phyloP scores from a whole-genome alignment of 2,329 filamentous ascomycete genomes.

The Calonectria pauciramosa region DNA sequence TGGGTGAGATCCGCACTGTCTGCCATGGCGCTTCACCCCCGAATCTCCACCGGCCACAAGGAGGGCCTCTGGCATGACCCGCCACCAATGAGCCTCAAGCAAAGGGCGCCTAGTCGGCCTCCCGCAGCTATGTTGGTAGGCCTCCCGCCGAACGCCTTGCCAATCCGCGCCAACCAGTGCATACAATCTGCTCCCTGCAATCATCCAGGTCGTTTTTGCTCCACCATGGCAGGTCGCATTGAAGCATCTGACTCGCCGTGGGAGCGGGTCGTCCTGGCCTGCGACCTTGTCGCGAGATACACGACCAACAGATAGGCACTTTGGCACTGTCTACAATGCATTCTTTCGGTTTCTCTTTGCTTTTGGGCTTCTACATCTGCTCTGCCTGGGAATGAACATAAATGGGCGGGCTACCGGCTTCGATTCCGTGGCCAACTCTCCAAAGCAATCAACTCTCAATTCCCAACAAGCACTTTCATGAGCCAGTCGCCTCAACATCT shows the following conservation, averaged over 20 bases:
- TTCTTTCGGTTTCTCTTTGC: neutral
- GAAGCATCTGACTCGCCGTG: neutral
- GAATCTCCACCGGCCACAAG: neutral
- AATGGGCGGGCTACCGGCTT: constrained; percentile 24
- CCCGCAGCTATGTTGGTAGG: constrained; percentile 14
- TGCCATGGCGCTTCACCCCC: neutral
- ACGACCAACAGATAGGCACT: neutral
- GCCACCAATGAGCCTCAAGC: constrained; percentile 12
- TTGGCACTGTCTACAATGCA: neutral
- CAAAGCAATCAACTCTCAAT: constrained; percentile 11
- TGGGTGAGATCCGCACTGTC: neutral
- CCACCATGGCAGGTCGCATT: neutral
- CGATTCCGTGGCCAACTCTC: neutral
- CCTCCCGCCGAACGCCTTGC: constrained; percentile 1
- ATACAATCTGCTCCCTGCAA: neutral
- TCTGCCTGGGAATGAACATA: constrained; percentile 22
- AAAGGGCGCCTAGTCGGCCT: neutral
- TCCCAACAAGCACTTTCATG: constrained; percentile 26
- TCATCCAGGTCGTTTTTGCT: neutral
- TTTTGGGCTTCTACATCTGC: neutral
- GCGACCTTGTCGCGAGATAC: neutral
- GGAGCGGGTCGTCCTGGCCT: neutral
- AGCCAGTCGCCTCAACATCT: constrained; percentile 10
- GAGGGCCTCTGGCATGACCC: neutral
- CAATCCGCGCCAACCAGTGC: neutral